phyloP scores from a whole-genome alignment of 306 rosid species.

The Prunus mongolica region DNA sequence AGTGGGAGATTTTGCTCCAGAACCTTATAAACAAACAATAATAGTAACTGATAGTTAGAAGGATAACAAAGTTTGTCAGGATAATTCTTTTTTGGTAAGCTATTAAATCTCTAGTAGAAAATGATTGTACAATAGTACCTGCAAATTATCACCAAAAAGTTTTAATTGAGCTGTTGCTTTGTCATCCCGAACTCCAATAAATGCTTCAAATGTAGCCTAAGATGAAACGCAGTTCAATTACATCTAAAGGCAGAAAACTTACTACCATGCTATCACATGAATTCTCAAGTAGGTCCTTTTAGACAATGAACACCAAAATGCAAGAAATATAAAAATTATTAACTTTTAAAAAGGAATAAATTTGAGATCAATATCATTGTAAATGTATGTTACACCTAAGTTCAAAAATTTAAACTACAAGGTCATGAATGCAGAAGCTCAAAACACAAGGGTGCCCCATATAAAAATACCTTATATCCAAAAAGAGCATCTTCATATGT shows the following conservation, averaged over 20 bases:
- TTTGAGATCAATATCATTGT: background rate
- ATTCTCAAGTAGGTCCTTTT: background rate
- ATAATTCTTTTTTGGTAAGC: background rate
- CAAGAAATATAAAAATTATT: conserved; percentile 14
- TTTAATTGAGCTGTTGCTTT: conserved; percentile 82
- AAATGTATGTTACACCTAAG: background rate
- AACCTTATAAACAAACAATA: conserved; percentile 42
- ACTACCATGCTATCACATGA: background rate
- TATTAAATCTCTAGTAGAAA: conserved; percentile 6
- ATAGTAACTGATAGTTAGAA: conserved; percentile 10
- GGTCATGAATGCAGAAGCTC: background rate
- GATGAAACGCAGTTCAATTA: conserved; percentile 10
- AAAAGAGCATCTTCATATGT: conserved; percentile 86
- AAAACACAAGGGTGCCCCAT: background rate
- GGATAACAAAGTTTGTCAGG: background rate
- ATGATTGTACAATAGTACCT: conserved; percentile 42
- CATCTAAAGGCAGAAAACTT: background rate
- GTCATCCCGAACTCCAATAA: conserved; percentile 79
- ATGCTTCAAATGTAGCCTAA: conserved; percentile 96
- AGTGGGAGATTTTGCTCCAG: conserved; percentile 93
- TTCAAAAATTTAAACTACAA: conserved; percentile 7
- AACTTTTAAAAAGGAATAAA: conserved; percentile 8
- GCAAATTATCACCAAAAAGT: conserved; percentile 88
- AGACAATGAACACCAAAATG: background rate
- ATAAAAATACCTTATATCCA: conserved; percentile 75